These are phyloP conservation scores for Akanthomyces muscarius DNA, from an alignment of 2,329 filamentous ascomycete genomes.

Conservation along the genomic window DNA sequence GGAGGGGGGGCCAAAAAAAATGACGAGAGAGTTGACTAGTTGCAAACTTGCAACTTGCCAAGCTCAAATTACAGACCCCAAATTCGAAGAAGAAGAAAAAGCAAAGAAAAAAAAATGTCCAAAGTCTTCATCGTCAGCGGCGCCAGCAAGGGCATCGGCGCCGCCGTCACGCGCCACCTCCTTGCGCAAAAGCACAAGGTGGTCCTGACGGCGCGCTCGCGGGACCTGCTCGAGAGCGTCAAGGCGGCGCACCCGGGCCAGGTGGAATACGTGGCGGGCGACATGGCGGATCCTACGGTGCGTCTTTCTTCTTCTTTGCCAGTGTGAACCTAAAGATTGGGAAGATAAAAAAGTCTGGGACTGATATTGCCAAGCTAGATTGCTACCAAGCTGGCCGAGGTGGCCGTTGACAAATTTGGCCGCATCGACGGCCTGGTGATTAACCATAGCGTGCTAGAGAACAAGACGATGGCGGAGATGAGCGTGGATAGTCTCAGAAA, in stretches of 20 bases:
- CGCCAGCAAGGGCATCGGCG: conserved; percentile 59
- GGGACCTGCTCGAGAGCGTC: conserved; percentile 45
- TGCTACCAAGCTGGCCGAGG: conserved; percentile 57
- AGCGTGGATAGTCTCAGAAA: conserved; percentile 70
- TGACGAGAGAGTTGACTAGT: not conserved
- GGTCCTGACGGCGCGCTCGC: conserved; percentile 54
- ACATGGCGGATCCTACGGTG: conserved; percentile 52
- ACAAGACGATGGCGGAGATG: conserved; percentile 66
- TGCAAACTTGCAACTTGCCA: no score
- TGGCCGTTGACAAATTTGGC: conserved; percentile 65
- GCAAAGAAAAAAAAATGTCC: conserved; percentile 33
- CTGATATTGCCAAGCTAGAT: conserved; percentile 27
- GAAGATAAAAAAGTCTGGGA: no score
- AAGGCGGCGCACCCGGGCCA: conserved; percentile 49
- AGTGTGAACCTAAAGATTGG: no score
- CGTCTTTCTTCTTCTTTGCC: not conserved
- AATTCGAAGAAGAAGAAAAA: not conserved
- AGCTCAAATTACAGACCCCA: no score
- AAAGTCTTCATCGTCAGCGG: conserved; percentile 69
- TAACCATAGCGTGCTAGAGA: conserved; percentile 81
- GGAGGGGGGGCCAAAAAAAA: not conserved
- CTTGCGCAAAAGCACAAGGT: conserved; percentile 53
- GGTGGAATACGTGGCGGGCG: conserved; percentile 53
- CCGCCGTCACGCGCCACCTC: conserved; percentile 50
- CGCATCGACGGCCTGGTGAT: conserved; percentile 76